Evolutionary conservation across 495 filamentous ascomycete species (phyloP), one percentile per base, ranked within the genome.

Genomic region (Xylaria nigripes): DNA sequence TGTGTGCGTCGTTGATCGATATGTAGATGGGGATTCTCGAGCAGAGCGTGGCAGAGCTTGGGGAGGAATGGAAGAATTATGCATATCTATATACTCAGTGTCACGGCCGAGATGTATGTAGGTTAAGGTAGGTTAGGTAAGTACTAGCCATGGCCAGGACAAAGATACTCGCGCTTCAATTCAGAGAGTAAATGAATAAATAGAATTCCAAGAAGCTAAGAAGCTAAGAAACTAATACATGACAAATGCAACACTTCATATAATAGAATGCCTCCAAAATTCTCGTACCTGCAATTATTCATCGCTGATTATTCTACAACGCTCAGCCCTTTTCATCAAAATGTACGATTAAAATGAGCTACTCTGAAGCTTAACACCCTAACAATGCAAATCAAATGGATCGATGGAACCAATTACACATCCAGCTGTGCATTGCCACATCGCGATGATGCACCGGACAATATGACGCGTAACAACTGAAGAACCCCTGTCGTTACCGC

Each of bases 391-490:
- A 54, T 54, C 44, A 27, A 54, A 47, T 48, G 18, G 3, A 48
- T 48, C 22, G 32, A 54, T 42, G 23, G 43, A 42, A 19, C 51
- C 43, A 38, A 54, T 30, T 40, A n/a, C 51, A 54, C 32, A 54
- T 54, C 44, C 51, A 54, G 44, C 44, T 43, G 44, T 48, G 23
- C 34, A 45, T 53, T 38, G 15, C 22, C 42, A 15, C 36, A 18
- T 16, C 9, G 23, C 12, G 30, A 47, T 54, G 15, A 52, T 15
- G 12, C 29, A 23, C 25, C 43, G 43, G 25, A 30, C 29, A 43
- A 27, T 47, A 40, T 27, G 44, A 13, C 22, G 32, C 32, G 24
- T 30, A 42, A 10, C 44, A 44, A 42, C 42, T 41, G 34, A 30
- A 54, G 6, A 13, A 16, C 12, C 51, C 44, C 23, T 3, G 25